Evolutionary conservation across 495 filamentous ascomycete genomes (phyloP).

Genomic region (Penicillium taxi): DNA sequence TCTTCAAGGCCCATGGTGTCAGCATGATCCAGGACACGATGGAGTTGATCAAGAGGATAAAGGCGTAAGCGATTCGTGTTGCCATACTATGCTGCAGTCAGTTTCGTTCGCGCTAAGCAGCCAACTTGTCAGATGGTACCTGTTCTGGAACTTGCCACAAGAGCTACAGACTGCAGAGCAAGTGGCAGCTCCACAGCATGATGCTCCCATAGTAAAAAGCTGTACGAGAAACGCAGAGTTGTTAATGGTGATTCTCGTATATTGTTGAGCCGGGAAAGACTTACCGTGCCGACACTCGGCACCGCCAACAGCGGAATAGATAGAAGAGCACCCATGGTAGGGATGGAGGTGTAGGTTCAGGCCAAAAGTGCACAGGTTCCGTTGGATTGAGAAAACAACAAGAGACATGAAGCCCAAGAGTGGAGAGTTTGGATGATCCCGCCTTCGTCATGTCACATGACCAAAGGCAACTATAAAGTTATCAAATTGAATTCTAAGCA

Average conservation of each 20-base stretch:
- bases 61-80: conserved; percentile 93
- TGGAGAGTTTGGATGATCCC: neutral
- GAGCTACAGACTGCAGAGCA: conserved; percentile 90
- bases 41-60: conserved; percentile 92
- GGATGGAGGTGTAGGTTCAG: neutral
- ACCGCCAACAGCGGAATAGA: conserved; percentile 83
- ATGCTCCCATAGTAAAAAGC: conserved; percentile 68
- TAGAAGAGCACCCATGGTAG: conserved; percentile 75
- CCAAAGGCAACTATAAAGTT: no score
- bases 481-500: no score
- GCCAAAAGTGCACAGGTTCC: neutral
- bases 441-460: conserved; percentile 1
- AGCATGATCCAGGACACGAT: conserved; percentile 98
- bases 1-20: conserved; percentile 96
- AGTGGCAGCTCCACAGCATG: conserved; percentile 91
- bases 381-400: neutral
- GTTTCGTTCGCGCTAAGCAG: conserved; percentile 3
- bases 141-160: conserved; percentile 94
- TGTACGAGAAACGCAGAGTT: conserved; percentile 24
- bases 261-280: conserved; percentile 22
- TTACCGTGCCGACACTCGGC: conserved; percentile 78
- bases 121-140: conserved; percentile 47
- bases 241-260: conserved; percentile 23
- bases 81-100: conserved; percentile 60
- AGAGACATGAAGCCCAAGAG: neutral